A percentile compares a stretch with the other conserved stretches of the same genome.
Evolutionary conservation across 2,329 filamentous ascomycete species (phyloP).

Genomic region (Corinectria fuckeliana): DNA sequence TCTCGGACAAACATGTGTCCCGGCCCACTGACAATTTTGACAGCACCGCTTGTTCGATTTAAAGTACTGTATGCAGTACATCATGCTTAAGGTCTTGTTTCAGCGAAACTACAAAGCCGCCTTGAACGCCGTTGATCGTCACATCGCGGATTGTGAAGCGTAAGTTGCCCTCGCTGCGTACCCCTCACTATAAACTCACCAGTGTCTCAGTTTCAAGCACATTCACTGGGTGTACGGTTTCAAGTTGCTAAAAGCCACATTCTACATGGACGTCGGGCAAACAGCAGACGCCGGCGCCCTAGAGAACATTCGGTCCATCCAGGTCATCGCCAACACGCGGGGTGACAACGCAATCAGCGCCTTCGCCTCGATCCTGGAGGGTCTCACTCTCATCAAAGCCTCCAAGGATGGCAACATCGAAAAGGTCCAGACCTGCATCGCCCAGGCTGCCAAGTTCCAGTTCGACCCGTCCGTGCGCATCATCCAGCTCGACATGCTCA

Average conservation of each 20-base stretch:
- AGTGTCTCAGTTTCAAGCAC: constrained; percentile 63
- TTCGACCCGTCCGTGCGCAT: constrained; percentile 66
- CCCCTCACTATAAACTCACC: constrained; percentile 17
- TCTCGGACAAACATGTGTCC: not conserved
- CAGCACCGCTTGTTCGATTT: constrained; percentile 61
- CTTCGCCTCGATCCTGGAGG: constrained; percentile 71
- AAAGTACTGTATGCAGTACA: constrained; percentile 79
- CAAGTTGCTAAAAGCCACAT: constrained; percentile 73
- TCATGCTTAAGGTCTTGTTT: constrained; percentile 73
- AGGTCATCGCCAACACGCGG: constrained; percentile 62
- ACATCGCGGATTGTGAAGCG: constrained; percentile 72
- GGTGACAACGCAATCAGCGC: constrained; percentile 70
- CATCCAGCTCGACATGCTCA: constrained; percentile 70
- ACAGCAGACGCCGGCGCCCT: constrained; percentile 68
- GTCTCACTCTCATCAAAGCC: constrained; percentile 70
- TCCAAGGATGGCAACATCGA: constrained; percentile 71
- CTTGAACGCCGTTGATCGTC: constrained; percentile 72
- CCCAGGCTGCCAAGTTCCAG: constrained; percentile 75
- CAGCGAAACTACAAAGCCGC: constrained; percentile 75
- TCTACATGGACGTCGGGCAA: constrained; percentile 67
- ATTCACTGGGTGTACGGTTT: constrained; percentile 79
- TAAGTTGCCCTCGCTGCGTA: constrained; percentile 45
- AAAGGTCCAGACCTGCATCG: constrained; percentile 74
- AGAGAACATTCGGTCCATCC: constrained; percentile 72
- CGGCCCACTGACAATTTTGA: constrained; percentile 37